Percentiles rank a stretch among this genome's conserved stretches.
These are phyloP conservation scores for Fusarium sp. DNA, from an alignment of 2,329 filamentous ascomycete species.

Conservation along the genomic window DNA sequence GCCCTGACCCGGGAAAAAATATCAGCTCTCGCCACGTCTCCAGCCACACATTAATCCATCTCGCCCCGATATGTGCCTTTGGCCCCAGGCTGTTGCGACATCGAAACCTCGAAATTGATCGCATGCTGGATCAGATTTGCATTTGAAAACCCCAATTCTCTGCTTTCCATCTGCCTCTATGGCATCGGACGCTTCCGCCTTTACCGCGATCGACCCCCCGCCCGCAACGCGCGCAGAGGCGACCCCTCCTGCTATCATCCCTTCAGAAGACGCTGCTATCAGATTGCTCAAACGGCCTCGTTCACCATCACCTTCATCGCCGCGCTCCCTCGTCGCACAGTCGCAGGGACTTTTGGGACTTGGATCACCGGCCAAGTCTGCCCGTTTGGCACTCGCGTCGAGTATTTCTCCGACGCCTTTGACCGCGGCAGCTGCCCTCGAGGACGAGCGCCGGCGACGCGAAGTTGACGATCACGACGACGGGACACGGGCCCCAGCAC, in stretches of 20 bases:
- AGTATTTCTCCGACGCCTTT: constrained; percentile 59
- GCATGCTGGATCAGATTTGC: constrained; percentile 30
- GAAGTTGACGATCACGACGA: constrained; percentile 54
- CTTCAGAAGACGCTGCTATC: constrained; percentile 51
- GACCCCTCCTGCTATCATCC: constrained; percentile 50
- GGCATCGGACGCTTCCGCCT: constrained; percentile 64
- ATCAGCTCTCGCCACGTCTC: constrained; percentile 57
- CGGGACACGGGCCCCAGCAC: constrained; percentile 53
- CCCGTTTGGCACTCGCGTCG: constrained; percentile 58
- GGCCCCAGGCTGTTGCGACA: constrained; percentile 39
- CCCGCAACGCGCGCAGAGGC: constrained; percentile 51
- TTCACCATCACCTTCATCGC: constrained; percentile 58
- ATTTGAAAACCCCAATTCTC: constrained; percentile 34
- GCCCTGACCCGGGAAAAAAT: constrained; percentile 39
- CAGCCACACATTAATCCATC: constrained; percentile 54
- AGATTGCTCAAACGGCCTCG: constrained; percentile 58
- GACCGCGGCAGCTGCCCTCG: constrained; percentile 64
- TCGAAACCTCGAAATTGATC: constrained; percentile 40
- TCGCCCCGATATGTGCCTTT: constrained; percentile 52
- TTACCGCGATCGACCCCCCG: constrained; percentile 64
- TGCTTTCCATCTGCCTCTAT: constrained; percentile 52
- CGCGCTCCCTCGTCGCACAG: constrained; percentile 45
- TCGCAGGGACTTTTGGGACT: constrained; percentile 50
- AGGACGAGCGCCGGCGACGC: constrained; percentile 62
- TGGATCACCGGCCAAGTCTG: constrained; percentile 64